These are phyloP conservation scores for Melocanna baccifera DNA, from an alignment of 176 grass and related monocot genomes.

Conservation along the genomic window DNA sequence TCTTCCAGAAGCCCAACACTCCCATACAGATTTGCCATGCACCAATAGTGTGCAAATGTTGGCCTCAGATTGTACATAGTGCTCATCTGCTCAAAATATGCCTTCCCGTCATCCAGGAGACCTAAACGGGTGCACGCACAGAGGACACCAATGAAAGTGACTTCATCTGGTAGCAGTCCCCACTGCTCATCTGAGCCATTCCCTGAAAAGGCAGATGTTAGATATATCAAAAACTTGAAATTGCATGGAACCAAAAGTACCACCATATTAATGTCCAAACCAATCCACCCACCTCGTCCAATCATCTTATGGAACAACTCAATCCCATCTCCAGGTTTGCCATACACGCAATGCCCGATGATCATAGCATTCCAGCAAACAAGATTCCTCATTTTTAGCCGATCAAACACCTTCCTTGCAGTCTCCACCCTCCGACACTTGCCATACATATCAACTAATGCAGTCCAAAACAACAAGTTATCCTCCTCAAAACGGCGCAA, in stretches of 20 bases:
- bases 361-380: conserved; percentile 72
- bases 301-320: conserved; percentile 54
- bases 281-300: conserved; percentile 34
- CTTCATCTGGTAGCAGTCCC: conserved; percentile 41
- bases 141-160: conserved; percentile 62
- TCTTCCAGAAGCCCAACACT: conserved; percentile 50
- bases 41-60: conserved; percentile 74
- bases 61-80: conserved; percentile 43
- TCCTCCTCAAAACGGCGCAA: conserved; percentile 52
- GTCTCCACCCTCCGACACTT: conserved; percentile 34
- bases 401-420: conserved; percentile 57
- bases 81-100: conserved; percentile 60
- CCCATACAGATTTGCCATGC: conserved; percentile 67
- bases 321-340: conserved; percentile 49
- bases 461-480: conserved; percentile 55
- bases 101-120: conserved; percentile 51
- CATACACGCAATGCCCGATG: conserved; percentile 56
- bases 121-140: conserved; percentile 55
- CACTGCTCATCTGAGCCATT: conserved; percentile 1
- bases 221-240: neutral
- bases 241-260: neutral
- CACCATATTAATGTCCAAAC: neutral
- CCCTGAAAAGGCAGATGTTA: conserved; percentile 25
- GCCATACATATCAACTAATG: conserved; percentile 58
- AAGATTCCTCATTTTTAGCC: conserved; percentile 28